Evolutionary conservation across 2,329 filamentous ascomycete genomes (phyloP).

Genomic region (Corinectria fuckeliana): DNA sequence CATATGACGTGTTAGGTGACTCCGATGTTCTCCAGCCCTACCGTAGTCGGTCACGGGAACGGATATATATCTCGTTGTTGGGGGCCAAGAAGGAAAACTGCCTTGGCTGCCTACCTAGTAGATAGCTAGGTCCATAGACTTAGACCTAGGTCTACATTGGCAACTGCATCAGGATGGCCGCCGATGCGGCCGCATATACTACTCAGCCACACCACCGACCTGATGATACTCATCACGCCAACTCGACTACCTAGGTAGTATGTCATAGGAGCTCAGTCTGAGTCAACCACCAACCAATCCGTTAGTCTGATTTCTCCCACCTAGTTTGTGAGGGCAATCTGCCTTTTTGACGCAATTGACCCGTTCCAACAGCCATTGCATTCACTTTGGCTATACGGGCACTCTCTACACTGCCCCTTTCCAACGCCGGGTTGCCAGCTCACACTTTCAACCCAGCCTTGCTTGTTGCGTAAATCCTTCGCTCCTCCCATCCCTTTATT

Average conservation of each 20-base stretch:
- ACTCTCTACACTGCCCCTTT: neutral
- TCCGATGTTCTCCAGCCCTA: no score
- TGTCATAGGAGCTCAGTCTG: neutral
- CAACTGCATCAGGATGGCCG: neutral
- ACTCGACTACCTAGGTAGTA: neutral
- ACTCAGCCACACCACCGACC: slow-evolving; percentile 16
- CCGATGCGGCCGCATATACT: slow-evolving; percentile 7
- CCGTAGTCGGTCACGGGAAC: neutral
- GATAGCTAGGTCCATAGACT: neutral
- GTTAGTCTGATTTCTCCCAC: neutral
- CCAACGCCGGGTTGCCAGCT: neutral
- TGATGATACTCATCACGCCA: neutral
- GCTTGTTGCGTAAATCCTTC: neutral
- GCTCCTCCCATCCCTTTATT: no score
- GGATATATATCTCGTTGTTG: neutral
- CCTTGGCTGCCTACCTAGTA: neutral
- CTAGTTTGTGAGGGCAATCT: no score
- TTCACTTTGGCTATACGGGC: neutral
- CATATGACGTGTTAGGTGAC: neutral
- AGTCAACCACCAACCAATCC: neutral
- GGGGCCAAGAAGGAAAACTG: slow-evolving; percentile 11
- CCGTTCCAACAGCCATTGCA: no score
- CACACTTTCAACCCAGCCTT: neutral
- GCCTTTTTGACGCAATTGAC: no score
- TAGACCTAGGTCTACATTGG: no score